Percentiles rank a stretch among this genome's conserved stretches.
Conservation (phyloP, 768 basidiomycete species). For the Tylopilus sp. region DNA sequence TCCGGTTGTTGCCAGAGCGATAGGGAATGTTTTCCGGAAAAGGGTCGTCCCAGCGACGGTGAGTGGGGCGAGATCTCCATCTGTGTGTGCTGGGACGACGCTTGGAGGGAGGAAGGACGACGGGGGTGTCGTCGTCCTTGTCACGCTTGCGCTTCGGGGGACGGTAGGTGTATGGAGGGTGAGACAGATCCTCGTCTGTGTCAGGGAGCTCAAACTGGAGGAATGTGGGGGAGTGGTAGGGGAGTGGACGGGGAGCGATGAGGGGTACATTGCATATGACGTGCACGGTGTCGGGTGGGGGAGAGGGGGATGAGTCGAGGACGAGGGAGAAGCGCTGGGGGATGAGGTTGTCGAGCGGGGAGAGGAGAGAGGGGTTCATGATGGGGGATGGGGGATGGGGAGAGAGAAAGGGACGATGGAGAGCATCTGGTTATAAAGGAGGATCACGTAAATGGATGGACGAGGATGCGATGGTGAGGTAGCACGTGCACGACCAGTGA, state of each 20-base stretch:
- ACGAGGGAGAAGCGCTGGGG: constrained; percentile 4
- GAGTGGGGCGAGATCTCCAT: constrained; percentile 16
- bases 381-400: background rate
- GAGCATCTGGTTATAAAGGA: constrained; percentile 7
- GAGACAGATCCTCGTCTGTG: constrained; percentile 65
- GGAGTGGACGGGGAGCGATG: constrained; percentile 63
- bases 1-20: constrained; percentile 20
- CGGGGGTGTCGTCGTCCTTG: constrained; percentile 8
- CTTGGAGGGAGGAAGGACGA: constrained; percentile 21
- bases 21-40: background rate
- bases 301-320: constrained; percentile 26
- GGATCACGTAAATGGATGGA: constrained; percentile 3
- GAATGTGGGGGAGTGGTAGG: constrained; percentile 66
- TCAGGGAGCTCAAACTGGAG: constrained; percentile 67
- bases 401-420: background rate
- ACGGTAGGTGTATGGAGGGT: constrained; percentile 60
- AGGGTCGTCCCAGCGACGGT: constrained; percentile 10
- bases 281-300: constrained; percentile 33
- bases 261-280: constrained; percentile 67
- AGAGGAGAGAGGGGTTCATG: constrained; percentile 9
- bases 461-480: background rate
- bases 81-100: constrained; percentile 21
- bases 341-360: constrained; percentile 23
- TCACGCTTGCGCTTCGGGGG: constrained; percentile 54
- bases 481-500: constrained; percentile 1